These are phyloP conservation scores for Dioscorea zingiberensis DNA, from an alignment of 106 monocot species.

Conservation along the genomic window DNA sequence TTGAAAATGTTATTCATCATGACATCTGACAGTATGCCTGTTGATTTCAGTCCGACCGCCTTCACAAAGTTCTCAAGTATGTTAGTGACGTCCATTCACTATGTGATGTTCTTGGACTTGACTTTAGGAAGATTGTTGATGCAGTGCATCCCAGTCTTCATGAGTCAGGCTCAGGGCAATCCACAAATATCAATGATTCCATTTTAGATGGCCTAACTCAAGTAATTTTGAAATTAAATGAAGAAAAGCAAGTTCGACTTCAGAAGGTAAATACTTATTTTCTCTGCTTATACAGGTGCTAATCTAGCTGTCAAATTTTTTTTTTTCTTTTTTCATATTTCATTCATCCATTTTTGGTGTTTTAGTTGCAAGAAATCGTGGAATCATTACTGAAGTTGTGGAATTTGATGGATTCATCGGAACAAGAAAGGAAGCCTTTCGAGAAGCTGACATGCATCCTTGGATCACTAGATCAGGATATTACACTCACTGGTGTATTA, in stretches of 20 bases:
- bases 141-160: conserved; percentile 76
- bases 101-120: conserved; percentile 66
- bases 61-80: conserved; percentile 59
- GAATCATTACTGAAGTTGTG: conserved; percentile 63
- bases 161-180: conserved; percentile 34
- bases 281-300: background rate
- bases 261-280: conserved; percentile 43
- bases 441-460: conserved; percentile 30
- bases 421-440: conserved; percentile 59
- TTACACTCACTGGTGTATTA: conserved; percentile 35
- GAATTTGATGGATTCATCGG: conserved; percentile 78
- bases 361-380: conserved; percentile 52
- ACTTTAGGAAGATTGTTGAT: conserved; percentile 60
- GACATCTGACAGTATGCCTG: background rate
- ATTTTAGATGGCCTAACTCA: conserved; percentile 63
- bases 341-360: background rate
- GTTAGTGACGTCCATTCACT: conserved; percentile 78
- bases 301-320: background rate
- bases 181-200: conserved; percentile 67
- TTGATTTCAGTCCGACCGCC: conserved; percentile 68
- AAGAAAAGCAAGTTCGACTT: conserved; percentile 52
- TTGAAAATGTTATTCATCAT: too few species aligned
- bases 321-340: background rate
- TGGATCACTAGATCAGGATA: conserved; percentile 32
- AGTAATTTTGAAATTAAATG: conserved; percentile 47